Evolutionary conservation across 2,329 filamentous ascomycete species (phyloP), one percentile per base, ranked within the genome.

Genomic region (Neonectria magnoliae): DNA sequence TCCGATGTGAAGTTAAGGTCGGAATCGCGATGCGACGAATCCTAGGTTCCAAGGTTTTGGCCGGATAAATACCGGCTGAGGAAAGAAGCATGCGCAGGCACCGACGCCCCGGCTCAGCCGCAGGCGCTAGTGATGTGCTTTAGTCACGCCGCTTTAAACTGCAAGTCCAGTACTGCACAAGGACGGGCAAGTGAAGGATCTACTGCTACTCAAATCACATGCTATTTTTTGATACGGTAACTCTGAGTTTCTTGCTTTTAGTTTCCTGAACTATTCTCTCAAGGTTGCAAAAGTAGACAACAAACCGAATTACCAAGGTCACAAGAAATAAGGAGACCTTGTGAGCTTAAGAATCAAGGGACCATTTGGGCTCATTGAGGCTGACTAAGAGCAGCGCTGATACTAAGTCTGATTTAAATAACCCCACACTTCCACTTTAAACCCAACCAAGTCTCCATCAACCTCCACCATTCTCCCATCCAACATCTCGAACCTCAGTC

Each of bases 31-130:
- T 14, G 33, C 7, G 36, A 31, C 29, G 20, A 14, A 18, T 44
- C 33, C 9, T 25, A 36, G 20, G 20, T 47, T 29, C 31, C 38
- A 25, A 20, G 51, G 33, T 45, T 22, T 4, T 25, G 22, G 38
- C 22, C 52, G 57, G 57, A 57, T 56, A 65, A 61, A 36, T 65
- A 25, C 41, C 57, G 62, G 54, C 52, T 50, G 42, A 8, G 16
- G 33, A 51, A 18, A 10, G 16, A 18, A 50, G 5, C 25, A n/a
- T n/a, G 14, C 25, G 29, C 27, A 51, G 48, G 48, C 48, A 51
- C n/a, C 29, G n/a, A 33, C 33, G n/a, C 29, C n/a, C 18, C 48
- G n/a, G 9, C n/a, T 31, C 16, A 18, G 27, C 29, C 27, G 25
- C 16, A 31, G 7, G 7, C 14, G 14, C 25, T 9, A 31, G 25